Percentiles rank a stretch among this genome's conserved stretches.
Evolutionary conservation across 1,284 basidiomycete species (phyloP).

Genomic region (Neonothopanus nambi): DNA sequence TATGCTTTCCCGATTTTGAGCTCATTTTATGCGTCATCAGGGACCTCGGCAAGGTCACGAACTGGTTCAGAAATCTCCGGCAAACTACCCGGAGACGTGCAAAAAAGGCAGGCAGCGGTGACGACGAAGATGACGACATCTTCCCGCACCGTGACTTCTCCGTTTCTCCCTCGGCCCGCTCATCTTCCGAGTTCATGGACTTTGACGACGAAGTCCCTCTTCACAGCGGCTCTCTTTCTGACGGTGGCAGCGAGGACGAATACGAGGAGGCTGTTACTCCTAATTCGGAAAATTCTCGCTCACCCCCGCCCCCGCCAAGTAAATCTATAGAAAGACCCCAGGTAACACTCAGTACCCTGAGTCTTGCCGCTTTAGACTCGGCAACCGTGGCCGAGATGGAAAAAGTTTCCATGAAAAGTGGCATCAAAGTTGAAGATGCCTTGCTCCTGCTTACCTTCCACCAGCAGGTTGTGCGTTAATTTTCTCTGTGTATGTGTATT

Average conservation of each 20-base stretch:
- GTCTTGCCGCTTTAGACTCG: constrained; percentile 28
- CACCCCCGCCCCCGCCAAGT: constrained; percentile 31
- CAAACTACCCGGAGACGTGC: constrained; percentile 70
- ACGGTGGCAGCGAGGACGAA: constrained; percentile 64
- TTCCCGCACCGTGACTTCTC: constrained; percentile 32
- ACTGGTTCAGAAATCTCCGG: constrained; percentile 81
- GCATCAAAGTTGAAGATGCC: constrained; percentile 55
- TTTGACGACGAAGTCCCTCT: constrained; percentile 16
- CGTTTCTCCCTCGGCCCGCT: constrained; percentile 46
- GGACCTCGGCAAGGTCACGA: constrained; percentile 82
- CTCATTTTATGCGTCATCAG: constrained; percentile 35
- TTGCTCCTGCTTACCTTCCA: constrained; percentile 69
- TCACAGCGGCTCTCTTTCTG: constrained; percentile 37
- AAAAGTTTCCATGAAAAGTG: constrained; percentile 37
- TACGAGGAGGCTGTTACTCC: constrained; percentile 72
- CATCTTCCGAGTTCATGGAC: constrained; percentile 41
- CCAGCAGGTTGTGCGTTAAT: constrained; percentile 38
- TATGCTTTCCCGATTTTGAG: constrained; percentile 16
- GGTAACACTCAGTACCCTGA: constrained; percentile 12
- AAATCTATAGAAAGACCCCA: constrained; percentile 19
- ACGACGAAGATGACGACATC: constrained; percentile 44
- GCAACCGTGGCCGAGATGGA: constrained; percentile 46
- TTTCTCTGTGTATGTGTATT: constrained; percentile 4
- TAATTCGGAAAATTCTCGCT: constrained; percentile 57
- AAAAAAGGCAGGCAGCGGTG: constrained; percentile 45